Evolutionary conservation across 78 protist species (phyloP), one percentile per base, ranked within the genome.

Genomic region (Pigoraptor vietnamica): DNA sequence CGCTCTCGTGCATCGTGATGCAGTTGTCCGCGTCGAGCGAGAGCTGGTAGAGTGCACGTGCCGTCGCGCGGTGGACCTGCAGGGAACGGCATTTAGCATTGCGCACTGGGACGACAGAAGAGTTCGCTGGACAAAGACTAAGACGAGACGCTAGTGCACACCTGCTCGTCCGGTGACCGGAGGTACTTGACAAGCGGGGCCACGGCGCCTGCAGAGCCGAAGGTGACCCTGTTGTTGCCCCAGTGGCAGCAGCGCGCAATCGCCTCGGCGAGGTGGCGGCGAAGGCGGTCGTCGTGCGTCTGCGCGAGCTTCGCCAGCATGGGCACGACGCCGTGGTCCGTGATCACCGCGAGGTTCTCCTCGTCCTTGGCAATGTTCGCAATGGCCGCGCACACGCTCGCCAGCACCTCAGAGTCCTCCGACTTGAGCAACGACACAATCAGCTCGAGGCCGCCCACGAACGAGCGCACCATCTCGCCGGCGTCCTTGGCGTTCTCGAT

Each of bases 391-490:
- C 94, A 93, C 14, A 89, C 90, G 37, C 39, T 37, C 21, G 92
- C 81, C 10, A 83, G 79, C 32, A 93, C 92, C 40, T 35, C 48
- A 23, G 0, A 2, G 86, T 82, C 6, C 33, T 1, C 39, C 2
- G n/a, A 9, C 33, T 87, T 90, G 33, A 93, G 90, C 86, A 93
- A 56, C 2, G 39, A 39, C 35, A 93, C 87, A 21, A 93, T 24
- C 14, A 93, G 37, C 48, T 93, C 92, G 23, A 93, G 81, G 24
- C 94, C 94, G 37, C 94, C 94, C 32, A 93, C 90, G 34, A 93
- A 93, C 10, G 48, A n/a, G 32, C 92, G 81, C 23, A 91, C 87
- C 6, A 90, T 35, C 29, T 23, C 81, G 9, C 40, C 91, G 2
- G 82, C 81, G 33, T 37, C 89, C 79, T 23, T 10, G 36, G 38